Percentiles rank a stretch among this genome's conserved stretches.
Conservation (phyloP, 371 early-diverging fungal species). For the Capniomyces stellatus region DNA sequence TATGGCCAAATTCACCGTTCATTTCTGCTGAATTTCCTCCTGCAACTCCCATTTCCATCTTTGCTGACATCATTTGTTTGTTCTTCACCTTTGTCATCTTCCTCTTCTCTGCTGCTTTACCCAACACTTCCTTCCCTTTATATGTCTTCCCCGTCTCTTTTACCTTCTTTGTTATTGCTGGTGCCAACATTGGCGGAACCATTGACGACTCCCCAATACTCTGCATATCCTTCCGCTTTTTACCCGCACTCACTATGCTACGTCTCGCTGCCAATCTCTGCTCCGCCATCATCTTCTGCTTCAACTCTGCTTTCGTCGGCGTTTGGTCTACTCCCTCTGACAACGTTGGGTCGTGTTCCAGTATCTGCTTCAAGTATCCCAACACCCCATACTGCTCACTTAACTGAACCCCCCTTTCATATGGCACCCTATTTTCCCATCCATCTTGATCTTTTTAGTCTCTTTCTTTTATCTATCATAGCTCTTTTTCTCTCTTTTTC, state of each 20-base stretch:
- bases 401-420: conserved; percentile 52
- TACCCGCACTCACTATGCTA: background rate
- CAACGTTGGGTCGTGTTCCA: conserved; percentile 39
- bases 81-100: too few species aligned
- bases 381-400: conserved; percentile 49
- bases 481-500: too few species aligned
- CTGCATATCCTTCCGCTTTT: background rate
- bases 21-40: too few species aligned
- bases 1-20: too few species aligned
- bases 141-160: background rate
- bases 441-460: too few species aligned
- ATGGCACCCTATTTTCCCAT: conserved; percentile 65
- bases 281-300: conserved; percentile 11
- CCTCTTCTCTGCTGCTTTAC: too few species aligned
- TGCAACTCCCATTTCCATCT: too few species aligned
- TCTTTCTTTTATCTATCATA: too few species aligned
- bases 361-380: conserved; percentile 33
- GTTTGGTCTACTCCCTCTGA: conserved; percentile 23
- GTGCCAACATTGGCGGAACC: background rate
- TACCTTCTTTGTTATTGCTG: background rate
- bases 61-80: too few species aligned
- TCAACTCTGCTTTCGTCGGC: conserved; percentile 32
- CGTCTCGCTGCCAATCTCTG: conserved; percentile 6
- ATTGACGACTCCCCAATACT: background rate
- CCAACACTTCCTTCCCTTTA: too few species aligned